Evolutionary conservation across 371 early-diverging fungal genomes (phyloP).

Genomic region (Syncephalastrum monosporum): DNA sequence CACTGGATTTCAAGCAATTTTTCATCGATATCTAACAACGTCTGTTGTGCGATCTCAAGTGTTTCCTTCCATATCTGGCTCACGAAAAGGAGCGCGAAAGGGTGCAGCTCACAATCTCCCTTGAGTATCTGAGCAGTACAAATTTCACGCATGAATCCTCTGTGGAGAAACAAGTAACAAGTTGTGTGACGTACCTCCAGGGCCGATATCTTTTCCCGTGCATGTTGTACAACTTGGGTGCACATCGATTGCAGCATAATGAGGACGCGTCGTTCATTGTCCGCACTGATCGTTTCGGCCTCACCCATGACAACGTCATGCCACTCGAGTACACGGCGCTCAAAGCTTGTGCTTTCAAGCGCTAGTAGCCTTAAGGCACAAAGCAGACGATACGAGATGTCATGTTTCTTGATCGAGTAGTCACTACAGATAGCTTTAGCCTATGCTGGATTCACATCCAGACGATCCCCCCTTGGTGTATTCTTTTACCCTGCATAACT

Average conservation of each 20-base stretch:
- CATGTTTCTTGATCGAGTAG: constrained; percentile 50
- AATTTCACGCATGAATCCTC: not conserved
- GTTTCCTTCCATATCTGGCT: constrained; percentile 28
- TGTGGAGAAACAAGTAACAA: not conserved
- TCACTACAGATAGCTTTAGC: constrained; percentile 29
- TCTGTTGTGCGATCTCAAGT: constrained; percentile 14
- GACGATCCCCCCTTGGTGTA: too few relatives aligned
- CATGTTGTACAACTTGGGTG: constrained; percentile 11
- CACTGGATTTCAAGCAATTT: constrained; percentile 5
- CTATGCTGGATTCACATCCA: too few relatives aligned
- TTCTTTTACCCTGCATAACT: constrained; percentile 26
- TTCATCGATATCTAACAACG: constrained; percentile 17
- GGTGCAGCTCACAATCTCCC: constrained; percentile 7
- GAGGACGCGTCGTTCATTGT: constrained; percentile 49
- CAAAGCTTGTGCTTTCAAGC: constrained; percentile 29
- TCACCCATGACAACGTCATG: constrained; percentile 57
- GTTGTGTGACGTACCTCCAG: constrained; percentile 18
- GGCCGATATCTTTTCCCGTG: constrained; percentile 14
- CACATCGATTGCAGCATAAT: constrained; percentile 39
- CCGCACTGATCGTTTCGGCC: constrained; percentile 45
- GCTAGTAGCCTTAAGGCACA: constrained; percentile 49
- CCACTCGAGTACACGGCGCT: constrained; percentile 48
- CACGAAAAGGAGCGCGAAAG: constrained; percentile 22
- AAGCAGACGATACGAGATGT: constrained; percentile 52
- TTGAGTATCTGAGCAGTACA: not conserved